phyloP scores from a whole-genome alignment of 371 early-diverging fungal genomes.

The Zancudomyces culisetae region DNA sequence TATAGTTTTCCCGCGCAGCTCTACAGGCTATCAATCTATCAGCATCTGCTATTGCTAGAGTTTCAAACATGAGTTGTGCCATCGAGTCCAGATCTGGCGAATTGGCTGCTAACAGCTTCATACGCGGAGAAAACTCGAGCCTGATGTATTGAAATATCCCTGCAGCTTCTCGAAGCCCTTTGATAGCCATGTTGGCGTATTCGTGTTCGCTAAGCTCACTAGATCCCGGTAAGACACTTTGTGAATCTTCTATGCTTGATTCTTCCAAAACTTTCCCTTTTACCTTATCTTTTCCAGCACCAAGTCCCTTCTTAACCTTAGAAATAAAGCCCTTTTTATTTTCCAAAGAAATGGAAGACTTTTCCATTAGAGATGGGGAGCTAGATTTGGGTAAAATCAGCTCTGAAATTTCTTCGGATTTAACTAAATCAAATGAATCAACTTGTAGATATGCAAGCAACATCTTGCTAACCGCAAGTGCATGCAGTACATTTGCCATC shows the following conservation, averaged over 20 bases:
- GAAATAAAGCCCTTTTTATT: neutral
- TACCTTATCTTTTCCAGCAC: neutral
- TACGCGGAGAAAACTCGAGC: slow-evolving; percentile 11
- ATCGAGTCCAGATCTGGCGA: slow-evolving; percentile 20
- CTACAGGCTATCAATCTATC: slow-evolving; percentile 21
- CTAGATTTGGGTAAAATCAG: neutral
- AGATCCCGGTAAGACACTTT: too few species aligned
- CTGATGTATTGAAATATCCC: slow-evolving; percentile 18
- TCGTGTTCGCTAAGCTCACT: neutral
- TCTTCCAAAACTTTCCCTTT: neutral
- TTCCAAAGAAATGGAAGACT: neutral
- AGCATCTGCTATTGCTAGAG: slow-evolving; percentile 22
- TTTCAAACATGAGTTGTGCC: slow-evolving; percentile 23
- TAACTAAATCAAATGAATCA: neutral
- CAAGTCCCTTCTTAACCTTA: neutral
- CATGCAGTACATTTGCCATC: slow-evolving; percentile 1
- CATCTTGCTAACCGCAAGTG: neutral
- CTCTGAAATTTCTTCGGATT: neutral
- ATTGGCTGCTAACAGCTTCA: slow-evolving; percentile 6
- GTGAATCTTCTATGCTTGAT: neutral
- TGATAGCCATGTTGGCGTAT: slow-evolving; percentile 10
- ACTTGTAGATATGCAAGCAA: neutral
- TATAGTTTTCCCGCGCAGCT: slow-evolving; percentile 16
- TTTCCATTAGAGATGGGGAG: too few species aligned
- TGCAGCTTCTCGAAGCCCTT: slow-evolving; percentile 22